phyloP scores from a whole-genome alignment of 164 flowering plant species.

The Liquidambar formosana region DNA sequence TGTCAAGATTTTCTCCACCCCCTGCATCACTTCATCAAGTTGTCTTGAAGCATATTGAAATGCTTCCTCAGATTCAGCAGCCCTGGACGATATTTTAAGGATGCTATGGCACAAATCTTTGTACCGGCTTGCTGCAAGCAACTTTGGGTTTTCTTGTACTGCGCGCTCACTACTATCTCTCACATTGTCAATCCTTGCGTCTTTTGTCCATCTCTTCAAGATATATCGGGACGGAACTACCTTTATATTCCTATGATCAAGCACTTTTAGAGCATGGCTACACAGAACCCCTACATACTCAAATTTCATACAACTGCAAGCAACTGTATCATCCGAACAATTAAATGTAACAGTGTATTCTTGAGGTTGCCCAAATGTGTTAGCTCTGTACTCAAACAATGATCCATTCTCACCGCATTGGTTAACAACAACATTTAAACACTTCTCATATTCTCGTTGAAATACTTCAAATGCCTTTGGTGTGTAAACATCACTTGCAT shows the following conservation, averaged over 20 bases:
- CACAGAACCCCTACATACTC: slow-evolving; percentile 32
- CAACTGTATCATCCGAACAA: slow-evolving; percentile 17
- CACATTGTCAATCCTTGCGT: slow-evolving; percentile 18
- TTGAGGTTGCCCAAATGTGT: slow-evolving; percentile 10
- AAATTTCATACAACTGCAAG: slow-evolving; percentile 26
- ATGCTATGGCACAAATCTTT: slow-evolving; percentile 28
- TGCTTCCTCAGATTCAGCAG: slow-evolving; percentile 35
- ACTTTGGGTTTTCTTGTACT: slow-evolving; percentile 17
- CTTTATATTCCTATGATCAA: slow-evolving; percentile 29
- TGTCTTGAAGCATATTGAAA: slow-evolving; percentile 29
- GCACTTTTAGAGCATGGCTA: slow-evolving; percentile 35
- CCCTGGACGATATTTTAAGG: slow-evolving; percentile 29
- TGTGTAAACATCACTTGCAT: slow-evolving; percentile 29
- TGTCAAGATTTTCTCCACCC: slow-evolving; percentile 34
- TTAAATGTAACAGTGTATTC: slow-evolving; percentile 18
- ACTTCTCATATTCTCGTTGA: slow-evolving; percentile 24
- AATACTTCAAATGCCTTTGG: slow-evolving; percentile 27
- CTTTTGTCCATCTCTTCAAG: slow-evolving; percentile 30
- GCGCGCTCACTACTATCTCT: background rate
- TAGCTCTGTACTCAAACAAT: slow-evolving; percentile 20
- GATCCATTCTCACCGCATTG: slow-evolving; percentile 16
- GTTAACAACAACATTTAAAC: slow-evolving; percentile 20
- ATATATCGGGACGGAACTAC: slow-evolving; percentile 26
- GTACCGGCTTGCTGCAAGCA: slow-evolving; percentile 26
- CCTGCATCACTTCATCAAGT: slow-evolving; percentile 34